Base-by-base conservation (phyloP, 2,329 filamentous ascomycete genomes). In the Alternaria gansuensis region DNA sequence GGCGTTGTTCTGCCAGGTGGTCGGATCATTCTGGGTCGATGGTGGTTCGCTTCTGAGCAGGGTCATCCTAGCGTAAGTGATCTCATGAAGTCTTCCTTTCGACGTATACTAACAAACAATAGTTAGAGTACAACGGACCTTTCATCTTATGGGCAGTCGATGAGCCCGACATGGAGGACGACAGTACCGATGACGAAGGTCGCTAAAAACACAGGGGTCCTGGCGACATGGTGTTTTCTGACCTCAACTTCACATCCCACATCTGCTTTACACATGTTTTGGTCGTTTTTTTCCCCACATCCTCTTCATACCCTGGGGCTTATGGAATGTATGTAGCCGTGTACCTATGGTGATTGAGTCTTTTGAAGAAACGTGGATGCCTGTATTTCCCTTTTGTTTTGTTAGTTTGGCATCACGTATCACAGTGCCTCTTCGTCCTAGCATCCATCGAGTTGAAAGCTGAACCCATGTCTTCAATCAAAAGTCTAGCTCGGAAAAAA, bases 1-100 rank as follows among this genome's bases (percentile, higher is more conserved):
- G 82, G 81, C 5, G 76, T 82, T 4, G 80, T 82, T 8, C 57
- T 83, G 23, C 82, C 82, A 0, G 82, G 82, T 13, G 79, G 78
- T 3, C 70, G 79, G 52, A 77, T 83, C 51, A 80, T 83, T 34
- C 29, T 83, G 1, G 82, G 82, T 2, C 74, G 82, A 4, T 83
- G 81, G 81, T 83, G 80, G 80, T 68, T 59, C n/a, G 77, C 78
- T 3, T 64, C 68, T 2, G 68, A 71, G 7, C 64, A 65, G 4
- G 58, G 64, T 4, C 65, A 68, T 33, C 65, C 68, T 13, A 31
- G 64, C 11, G 71, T 72, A 60, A 68, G 66, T 59, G 6, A 9
- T 7, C 34, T 23, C 37, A 48, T 51, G 17, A n/a, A 9, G 33
- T 17, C n/a, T 11, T 21, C 14, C 13, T 28, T 44, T 14, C 40